Base-by-base conservation (phyloP, 495 filamentous ascomycete species). In the Daldinia vernicosa region DNA sequence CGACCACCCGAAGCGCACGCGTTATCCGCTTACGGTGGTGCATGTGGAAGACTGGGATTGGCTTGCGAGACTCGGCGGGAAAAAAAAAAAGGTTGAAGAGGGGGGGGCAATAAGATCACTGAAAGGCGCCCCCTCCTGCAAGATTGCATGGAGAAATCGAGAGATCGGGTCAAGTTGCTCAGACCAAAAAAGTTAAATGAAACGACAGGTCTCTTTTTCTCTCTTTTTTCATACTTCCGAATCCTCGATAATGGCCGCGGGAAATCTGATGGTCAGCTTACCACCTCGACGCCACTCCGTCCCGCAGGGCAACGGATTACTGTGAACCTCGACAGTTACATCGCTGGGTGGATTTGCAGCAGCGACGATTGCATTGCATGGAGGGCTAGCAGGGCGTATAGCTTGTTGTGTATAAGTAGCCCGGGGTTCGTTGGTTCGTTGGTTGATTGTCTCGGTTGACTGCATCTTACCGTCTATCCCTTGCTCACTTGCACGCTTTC, bases 91-190 rank as follows among this genome's bases (percentile, higher is more conserved):
- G 52, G 28, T 11, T 12, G 19, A 30, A 15, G 53, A 35, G 28
- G 30, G 15, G 57, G 50, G 52, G 30, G 45, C 35, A 53, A 61
- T 65, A 28, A 70, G 60, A 68, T 67, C 60, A 73, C 22, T 32
- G n/a, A 47, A 67, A 45, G 50, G 40, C 47, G 59, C 51, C 62
- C 51, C 64, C 22, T 72, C 69, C 70, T 73, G 70, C 70, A 73
- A 73, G 66, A 69, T 73, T 69, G 70, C 70, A 73, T 72, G 70
- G 70, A 69, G 70, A 63, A 63, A 66, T 73, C 61, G 63, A 65
- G 66, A 73, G 66, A 73, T 73, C 70, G 70, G 70, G 66, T 73
- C 70, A 58, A 73, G 70, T 73, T 73, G 70, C 70, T 73, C 70
- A 73, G 66, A 39, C 50, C 66, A 51, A 63, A 71, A 72, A 73